Evolutionary conservation across 345 rosid species (phyloP), one percentile per base, ranked within the genome.

Genomic region (Syzygium aromaticum): DNA sequence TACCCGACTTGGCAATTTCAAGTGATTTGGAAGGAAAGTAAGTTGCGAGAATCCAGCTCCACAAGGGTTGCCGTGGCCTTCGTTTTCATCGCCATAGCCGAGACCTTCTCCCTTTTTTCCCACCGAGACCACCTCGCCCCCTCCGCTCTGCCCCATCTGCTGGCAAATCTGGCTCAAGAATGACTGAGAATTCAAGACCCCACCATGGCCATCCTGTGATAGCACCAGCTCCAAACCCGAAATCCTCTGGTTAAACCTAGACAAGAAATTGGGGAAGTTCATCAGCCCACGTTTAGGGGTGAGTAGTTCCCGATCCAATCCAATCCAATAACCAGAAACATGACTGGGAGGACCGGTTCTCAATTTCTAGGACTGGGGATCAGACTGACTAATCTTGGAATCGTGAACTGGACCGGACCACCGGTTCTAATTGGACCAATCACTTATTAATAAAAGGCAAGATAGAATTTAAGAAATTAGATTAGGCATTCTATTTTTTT

Each of bases 201-300:
- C 93, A 80, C 93, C 87, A 83, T 91, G 93, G 33, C 92, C 94
- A 88, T 94, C 94, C 87, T 94, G 95, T 11, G 96, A 94, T 46
- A 94, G 91, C 52, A 94, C 96, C 46, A 94, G 93, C 91, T 92
- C 94, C 88, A 94, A 90, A 10, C 93, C 96, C 16, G 96, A 94
- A 19, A 92, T 84, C 89, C 92, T 94, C 86, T 88, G 95, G 88
- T 90, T 88, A 25, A 61, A 51, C 84, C 56, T 43, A 54, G 53
- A 56, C 83, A 94, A 87, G 89, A 94, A 87, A 28, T 95, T 91
- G 13, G 92, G 89, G 89, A 93, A 94, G 86, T 92, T 93, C 92
- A 92, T 89, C 63, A 92, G 87, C 54, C 94, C 40, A 38, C 40
- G 3, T 38, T 38, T 38, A 38, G 40, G 40, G 40, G 40, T 38